Evolutionary conservation across 352 stramenopile genomes (phyloP).

Genomic region (Globisporangium orthogonon): DNA sequence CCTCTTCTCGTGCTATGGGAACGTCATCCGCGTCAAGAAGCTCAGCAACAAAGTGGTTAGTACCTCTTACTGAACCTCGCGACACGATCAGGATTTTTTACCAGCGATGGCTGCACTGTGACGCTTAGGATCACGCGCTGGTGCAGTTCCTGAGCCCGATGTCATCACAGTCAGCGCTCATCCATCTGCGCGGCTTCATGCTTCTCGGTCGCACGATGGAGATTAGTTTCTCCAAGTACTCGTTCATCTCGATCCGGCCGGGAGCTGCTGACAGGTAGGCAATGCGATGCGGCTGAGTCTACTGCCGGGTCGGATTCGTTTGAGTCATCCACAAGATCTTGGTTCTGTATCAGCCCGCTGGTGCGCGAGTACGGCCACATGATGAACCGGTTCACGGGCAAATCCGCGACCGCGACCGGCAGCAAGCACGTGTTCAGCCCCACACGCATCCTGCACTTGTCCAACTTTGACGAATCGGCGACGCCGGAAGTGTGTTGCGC

Average conservation of each 20-base stretch:
- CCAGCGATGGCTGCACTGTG: not conserved
- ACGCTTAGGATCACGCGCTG: slow-evolving; percentile 38
- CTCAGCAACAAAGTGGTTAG: slow-evolving; percentile 36
- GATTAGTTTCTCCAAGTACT: slow-evolving; percentile 60
- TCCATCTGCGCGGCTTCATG: slow-evolving; percentile 50
- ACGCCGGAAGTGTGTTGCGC: slow-evolving; percentile 20
- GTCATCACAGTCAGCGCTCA: slow-evolving; percentile 34
- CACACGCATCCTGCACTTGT: slow-evolving; percentile 57
- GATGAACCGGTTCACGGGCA: slow-evolving; percentile 57
- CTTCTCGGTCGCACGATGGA: slow-evolving; percentile 44
- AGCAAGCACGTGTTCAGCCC: slow-evolving; percentile 65
- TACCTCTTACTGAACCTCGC: not conserved
- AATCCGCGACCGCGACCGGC: slow-evolving; percentile 29
- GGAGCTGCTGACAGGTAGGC: slow-evolving; percentile 9
- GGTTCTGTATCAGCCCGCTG: not conserved
- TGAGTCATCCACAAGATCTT: not conserved
- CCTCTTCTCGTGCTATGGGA: slow-evolving; percentile 65
- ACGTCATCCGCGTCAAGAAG: slow-evolving; percentile 57
- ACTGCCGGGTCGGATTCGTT: no score
- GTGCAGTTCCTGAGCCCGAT: slow-evolving; percentile 47
- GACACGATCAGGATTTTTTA: no score
- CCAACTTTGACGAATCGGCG: slow-evolving; percentile 40
- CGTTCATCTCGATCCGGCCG: slow-evolving; percentile 33
- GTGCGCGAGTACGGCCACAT: slow-evolving; percentile 45
- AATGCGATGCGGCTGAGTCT: not conserved